Base-by-base conservation (phyloP, 495 filamentous ascomycete species). In the Xylaria telfairii region DNA sequence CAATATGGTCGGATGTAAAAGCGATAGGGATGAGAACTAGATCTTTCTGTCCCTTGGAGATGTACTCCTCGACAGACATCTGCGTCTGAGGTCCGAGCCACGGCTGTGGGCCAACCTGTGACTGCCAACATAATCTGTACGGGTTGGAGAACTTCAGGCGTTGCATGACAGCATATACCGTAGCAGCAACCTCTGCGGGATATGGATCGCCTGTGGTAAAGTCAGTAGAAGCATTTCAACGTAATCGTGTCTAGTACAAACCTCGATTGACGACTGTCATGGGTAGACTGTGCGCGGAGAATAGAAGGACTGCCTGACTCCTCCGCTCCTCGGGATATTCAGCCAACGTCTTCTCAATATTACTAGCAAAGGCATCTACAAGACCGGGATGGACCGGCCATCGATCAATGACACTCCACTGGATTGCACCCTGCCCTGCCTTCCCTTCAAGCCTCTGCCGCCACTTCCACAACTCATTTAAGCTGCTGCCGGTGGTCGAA, bases 391-490 rank as follows among this genome's bases (percentile, higher is more conserved):
- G 96, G 26, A 89, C 88, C 5, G 96, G 96, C 96, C 96, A 99
- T 65, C 96, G 89, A 79, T 99, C 96, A 78, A 99, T 98, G 70
- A 98, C 96, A 79, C 94, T 97, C 96, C 96, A 99, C 70, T 91
- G 84, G 71, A 99, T 97, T 1, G 89, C 78, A 2, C 95, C 96
- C 39, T 69, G 74, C 34, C 79, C 79, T 53, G 85, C 83, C 81
- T 92, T 93, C 8, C 92, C 92, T 83, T 99, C 96, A 69, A 98
- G 80, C 71, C 94, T 88, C 74, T 92, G 92, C 68, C 94, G 86
- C 92, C 94, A 96, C 81, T 95, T 97, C 96, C 96, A 99, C 51
- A 99, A 78, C 82, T 99, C 96, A 76, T 98, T 99, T 65, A 99
- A 80, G 57, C 92, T 96, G 81, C 93, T 97, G 44, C 96, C 96